Base-by-base conservation (phyloP, 768 basidiomycete genomes). In the Xerocomellus chrysenteron region DNA sequence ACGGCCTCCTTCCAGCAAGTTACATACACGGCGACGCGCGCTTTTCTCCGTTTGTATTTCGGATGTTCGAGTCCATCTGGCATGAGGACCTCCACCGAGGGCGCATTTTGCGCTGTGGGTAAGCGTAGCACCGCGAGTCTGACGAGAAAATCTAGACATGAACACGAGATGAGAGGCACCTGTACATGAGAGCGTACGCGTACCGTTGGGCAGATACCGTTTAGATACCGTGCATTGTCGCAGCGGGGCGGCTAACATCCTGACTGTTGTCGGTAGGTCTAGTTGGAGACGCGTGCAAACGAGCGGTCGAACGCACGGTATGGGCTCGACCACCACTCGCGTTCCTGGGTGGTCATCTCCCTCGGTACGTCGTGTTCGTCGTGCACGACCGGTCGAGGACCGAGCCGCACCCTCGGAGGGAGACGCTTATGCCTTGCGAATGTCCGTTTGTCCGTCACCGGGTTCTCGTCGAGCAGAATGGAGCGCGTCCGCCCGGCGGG, bases 241-340 rank as follows among this genome's bases (percentile, higher is more conserved):
- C 46, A 90, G 47, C 3, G 88, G 88, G 28, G 81, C 81, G 6
- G 82, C 74, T 6, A 92, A 67, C 85, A 92, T 90, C 50, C 89
- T 80, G 12, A 92, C 88, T 89, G 62, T 30, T 14, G 37, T 45
- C 50, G 50, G 49, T 45, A 3, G 4, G 41, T 41, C 53, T 39
- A 3, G 28, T 44, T 36, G 44, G 43, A 21, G 43, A 37, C 3
- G 37, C 17, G 26, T 7, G 12, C 36, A 40, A 55, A 42, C 16
- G 33, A 37, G 42, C 5, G 19, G 39, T 32, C 8, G 28, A 13
- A 74, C 74, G 58, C 73, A 92, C 90, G 76, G 70, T 91, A 93
- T 52, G 90, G 89, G 66, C 82, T 89, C 12, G 87, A 79, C 82
- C 82, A 87, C 82, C 85, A 89, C 28, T 69, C 68, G 60, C 80